Conservation (phyloP, 176 grass and related monocot species). For the Poa pratensis region DNA sequence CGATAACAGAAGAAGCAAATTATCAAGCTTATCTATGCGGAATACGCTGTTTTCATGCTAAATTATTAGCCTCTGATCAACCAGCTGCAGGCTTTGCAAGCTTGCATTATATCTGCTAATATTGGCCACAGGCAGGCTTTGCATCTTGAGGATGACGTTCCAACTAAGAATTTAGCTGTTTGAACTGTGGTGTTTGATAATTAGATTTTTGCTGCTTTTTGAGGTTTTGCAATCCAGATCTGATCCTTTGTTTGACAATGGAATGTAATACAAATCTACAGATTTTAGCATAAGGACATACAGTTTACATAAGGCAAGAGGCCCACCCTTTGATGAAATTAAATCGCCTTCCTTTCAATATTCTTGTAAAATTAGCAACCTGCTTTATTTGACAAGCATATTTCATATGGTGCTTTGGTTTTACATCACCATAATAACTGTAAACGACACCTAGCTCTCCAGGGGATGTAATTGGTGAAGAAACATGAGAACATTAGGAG, state of each 20-base stretch:
- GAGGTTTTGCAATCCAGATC: not conserved
- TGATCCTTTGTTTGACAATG: not conserved
- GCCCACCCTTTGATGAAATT: conserved; percentile 19
- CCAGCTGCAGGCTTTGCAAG: not conserved
- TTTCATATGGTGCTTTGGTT: conserved; percentile 24
- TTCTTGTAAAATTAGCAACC: conserved; percentile 11
- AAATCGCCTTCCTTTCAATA: not conserved
- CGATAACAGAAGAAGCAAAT: conserved; percentile 3
- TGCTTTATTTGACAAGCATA: conserved; percentile 30
- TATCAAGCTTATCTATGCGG: not conserved
- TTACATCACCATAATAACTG: not conserved
- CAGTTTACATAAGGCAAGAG: not conserved
- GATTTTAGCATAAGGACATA: not conserved
- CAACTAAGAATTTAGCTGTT: conserved; percentile 19
- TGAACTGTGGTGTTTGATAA: conserved; percentile 8
- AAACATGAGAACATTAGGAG: not conserved
- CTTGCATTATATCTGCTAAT: not conserved
- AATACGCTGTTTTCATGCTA: not conserved
- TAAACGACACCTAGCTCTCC: not conserved
- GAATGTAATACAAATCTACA: not conserved
- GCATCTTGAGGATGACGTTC: not conserved
- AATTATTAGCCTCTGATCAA: not conserved
- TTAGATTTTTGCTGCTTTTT: not conserved
- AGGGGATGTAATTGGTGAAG: not conserved
- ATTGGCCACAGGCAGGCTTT: not conserved